Evolutionary conservation across 495 filamentous ascomycete species (phyloP).

Genomic region (Chaetomium cochliodes): DNA sequence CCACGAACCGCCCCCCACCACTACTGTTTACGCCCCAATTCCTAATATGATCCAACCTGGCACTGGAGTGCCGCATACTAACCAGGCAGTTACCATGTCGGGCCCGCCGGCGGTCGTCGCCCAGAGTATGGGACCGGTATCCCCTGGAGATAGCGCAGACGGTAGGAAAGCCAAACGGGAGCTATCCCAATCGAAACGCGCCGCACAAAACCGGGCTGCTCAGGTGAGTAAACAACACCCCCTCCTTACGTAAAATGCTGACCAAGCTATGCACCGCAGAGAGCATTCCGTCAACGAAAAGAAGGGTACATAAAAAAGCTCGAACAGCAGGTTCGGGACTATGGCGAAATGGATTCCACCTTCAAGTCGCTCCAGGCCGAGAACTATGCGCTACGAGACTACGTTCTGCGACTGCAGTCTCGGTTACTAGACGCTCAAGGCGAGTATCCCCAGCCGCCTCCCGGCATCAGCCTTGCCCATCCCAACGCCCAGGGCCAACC

Average conservation of each 20-base stretch:
- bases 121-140: conserved; percentile 12
- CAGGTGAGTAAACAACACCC: conserved; percentile 63
- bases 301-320: conserved; percentile 97
- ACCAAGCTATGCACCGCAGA: conserved; percentile 49
- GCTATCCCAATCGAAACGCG: conserved; percentile 89
- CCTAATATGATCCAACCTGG: conserved; percentile 37
- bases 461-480: conserved; percentile 43
- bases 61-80: conserved; percentile 28
- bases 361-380: conserved; percentile 76
- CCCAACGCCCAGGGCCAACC: conserved; percentile 27
- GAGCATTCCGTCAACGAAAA: conserved; percentile 96
- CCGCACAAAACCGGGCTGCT: conserved; percentile 93
- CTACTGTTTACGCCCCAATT: conserved; percentile 25
- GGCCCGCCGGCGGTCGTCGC: conserved; percentile 24
- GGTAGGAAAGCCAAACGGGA: conserved; percentile 69
- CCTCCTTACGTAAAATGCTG: conserved; percentile 14
- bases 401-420: conserved; percentile 85
- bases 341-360: conserved; percentile 63
- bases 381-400: conserved; percentile 86
- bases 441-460: conserved; percentile 79
- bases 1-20: conserved; percentile 29
- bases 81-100: conserved; percentile 30
- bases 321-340: conserved; percentile 83
- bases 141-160: conserved; percentile 35
- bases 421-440: conserved; percentile 81